Evolutionary conservation across 371 early-diverging fungal species (phyloP), one percentile per base, ranked within the genome.

Genomic region (Mortierella sp.): DNA sequence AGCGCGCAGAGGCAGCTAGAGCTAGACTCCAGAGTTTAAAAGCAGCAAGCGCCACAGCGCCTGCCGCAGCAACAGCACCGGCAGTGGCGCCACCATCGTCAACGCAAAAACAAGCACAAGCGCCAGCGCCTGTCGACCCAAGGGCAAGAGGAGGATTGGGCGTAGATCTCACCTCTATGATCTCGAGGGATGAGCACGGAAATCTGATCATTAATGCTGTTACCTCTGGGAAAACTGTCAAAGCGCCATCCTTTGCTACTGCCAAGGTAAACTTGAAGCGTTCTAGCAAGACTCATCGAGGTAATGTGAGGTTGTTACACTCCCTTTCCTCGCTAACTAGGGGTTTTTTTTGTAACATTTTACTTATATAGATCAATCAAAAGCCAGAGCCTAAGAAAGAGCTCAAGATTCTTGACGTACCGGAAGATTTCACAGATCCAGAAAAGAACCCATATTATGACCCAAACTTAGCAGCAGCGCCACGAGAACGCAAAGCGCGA

Each of bases 401-500:
- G 40, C 57, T 80, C 19, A 83, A 88, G 67, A 69, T 86, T 38
- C 72, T 52, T 71, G 83, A 53, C 57, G 76, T 86, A 0, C 81
- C 87, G 4, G 85, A 84, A 19, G 87, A 87, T 8, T 77, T 90
- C 28, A 78, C 88, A 0, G 93, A 94, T 71, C 88, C 93, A 1
- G 76, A 86, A 6, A 93, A 96, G 78, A 97, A 97, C 58, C 96
- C 96, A 7, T 96, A 97, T 76, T 95, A 87, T 83, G 97, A 97
- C 78, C 91, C 95, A 3, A 84, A 86, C 9, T 82, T 94, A 58
- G 87, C 80, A 5, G 77, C 85, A 6, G 90, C 88, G 7, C 87
- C 89, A n/a, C 81, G 78, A 38, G 77, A 85, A 3, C 92, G 94
- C 48, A 84, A 84, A 28, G 77, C 87, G 6, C 83, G 93, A 65